These are phyloP conservation scores for Cladosporium velox DNA, from an alignment of 2,329 filamentous ascomycete species.

Conservation along the genomic window DNA sequence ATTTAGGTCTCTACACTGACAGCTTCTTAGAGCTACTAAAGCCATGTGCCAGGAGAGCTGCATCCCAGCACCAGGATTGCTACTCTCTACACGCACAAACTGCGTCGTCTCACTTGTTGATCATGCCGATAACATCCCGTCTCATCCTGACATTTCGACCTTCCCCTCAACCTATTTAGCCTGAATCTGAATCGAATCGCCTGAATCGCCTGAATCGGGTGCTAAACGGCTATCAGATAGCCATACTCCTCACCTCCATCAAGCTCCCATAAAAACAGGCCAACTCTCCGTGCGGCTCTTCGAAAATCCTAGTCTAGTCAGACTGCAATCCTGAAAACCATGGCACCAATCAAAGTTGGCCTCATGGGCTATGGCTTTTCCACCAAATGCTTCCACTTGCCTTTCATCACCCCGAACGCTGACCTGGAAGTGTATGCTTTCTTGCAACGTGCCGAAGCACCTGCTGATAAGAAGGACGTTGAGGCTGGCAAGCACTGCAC, in stretches of 20 bases:
- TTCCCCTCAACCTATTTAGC: constrained; percentile 16
- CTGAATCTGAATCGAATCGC: constrained; percentile 14
- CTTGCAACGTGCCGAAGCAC: constrained; percentile 49
- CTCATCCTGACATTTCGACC: neutral
- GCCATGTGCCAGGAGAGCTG: neutral
- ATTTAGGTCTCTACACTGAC: neutral
- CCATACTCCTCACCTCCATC: neutral
- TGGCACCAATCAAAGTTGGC: constrained; percentile 49
- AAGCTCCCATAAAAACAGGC: neutral
- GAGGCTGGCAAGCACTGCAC: constrained; percentile 49
- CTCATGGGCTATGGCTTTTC: constrained; percentile 55
- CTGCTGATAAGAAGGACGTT: constrained; percentile 32
- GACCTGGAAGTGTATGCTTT: constrained; percentile 52
- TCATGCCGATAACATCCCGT: neutral
- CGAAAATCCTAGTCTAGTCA: neutral
- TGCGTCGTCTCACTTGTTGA: neutral
- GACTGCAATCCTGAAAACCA: neutral
- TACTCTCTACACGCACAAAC: neutral
- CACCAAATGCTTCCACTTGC: constrained; percentile 53
- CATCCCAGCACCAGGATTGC: neutral
- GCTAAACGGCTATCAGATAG: neutral
- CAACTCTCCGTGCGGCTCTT: neutral
- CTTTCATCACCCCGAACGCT: constrained; percentile 52
- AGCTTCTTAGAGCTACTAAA: neutral
- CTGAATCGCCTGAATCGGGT: constrained; percentile 5